Percentiles rank a stretch among this genome's conserved stretches.
phyloP scores from a whole-genome alignment of 495 filamentous ascomycete genomes.

The Xylaria scruposa region DNA sequence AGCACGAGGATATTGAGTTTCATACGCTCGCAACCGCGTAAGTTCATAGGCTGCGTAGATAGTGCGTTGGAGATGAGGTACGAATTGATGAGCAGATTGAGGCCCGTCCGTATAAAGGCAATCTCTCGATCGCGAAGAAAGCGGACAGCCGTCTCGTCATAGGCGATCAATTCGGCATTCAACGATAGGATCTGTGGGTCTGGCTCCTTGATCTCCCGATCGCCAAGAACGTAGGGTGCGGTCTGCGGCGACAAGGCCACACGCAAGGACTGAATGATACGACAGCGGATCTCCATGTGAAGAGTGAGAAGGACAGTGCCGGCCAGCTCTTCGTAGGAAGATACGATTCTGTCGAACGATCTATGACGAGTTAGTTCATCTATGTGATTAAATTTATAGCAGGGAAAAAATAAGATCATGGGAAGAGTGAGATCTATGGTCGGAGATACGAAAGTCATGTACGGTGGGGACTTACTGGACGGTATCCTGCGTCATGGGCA shows the following conservation, averaged over 20 bases:
- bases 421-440: too few relatives aligned
- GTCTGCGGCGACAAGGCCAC: slow-evolving; percentile 61
- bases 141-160: slow-evolving; percentile 78
- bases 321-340: slow-evolving; percentile 79
- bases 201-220: slow-evolving; percentile 77
- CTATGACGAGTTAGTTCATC: slow-evolving; percentile 46
- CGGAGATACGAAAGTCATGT: too few relatives aligned
- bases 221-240: slow-evolving; percentile 73
- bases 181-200: slow-evolving; percentile 78
- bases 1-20: slow-evolving; percentile 91
- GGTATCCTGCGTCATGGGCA: slow-evolving; percentile 88
- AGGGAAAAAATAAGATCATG: too few relatives aligned
- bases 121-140: slow-evolving; percentile 71
- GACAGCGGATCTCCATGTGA: slow-evolving; percentile 85
- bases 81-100: slow-evolving; percentile 73
- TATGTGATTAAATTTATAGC: too few relatives aligned
- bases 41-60: slow-evolving; percentile 73
- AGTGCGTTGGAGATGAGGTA: slow-evolving; percentile 70
- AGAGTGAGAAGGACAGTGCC: slow-evolving; percentile 78
- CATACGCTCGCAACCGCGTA: slow-evolving; percentile 77
- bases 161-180: slow-evolving; percentile 79
- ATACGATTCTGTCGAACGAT: slow-evolving; percentile 85
- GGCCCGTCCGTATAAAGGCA: slow-evolving; percentile 73
- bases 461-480: slow-evolving; percentile 60
- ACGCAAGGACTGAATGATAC: slow-evolving; percentile 72